Percentiles rank a stretch among this genome's conserved stretches.
Evolutionary conservation across 2,329 filamentous ascomycete species (phyloP).

Genomic region (Cladosporium austrohemisphaericum): DNA sequence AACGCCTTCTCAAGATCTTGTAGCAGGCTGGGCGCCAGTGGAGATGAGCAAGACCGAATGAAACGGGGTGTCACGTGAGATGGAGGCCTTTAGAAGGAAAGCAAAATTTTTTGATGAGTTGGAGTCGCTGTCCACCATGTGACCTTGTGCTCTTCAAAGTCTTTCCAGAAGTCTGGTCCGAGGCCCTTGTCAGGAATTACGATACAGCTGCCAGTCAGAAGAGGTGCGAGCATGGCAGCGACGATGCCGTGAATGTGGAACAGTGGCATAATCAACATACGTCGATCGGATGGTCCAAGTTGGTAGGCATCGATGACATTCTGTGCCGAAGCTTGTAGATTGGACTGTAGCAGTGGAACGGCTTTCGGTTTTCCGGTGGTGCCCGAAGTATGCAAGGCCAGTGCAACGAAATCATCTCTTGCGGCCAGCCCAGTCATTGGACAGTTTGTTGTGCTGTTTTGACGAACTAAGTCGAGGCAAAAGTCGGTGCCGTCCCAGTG

Average conservation of each 20-base stretch:
- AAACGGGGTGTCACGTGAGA: constrained; percentile 25
- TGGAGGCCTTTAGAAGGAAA: constrained; percentile 57
- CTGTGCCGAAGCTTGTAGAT: not conserved
- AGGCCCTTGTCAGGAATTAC: constrained; percentile 77
- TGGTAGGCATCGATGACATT: not conserved
- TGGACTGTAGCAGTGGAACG: not conserved
- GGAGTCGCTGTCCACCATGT: constrained; percentile 93
- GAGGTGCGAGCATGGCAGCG: constrained; percentile 59
- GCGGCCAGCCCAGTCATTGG: not conserved
- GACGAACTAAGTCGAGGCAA: not conserved
- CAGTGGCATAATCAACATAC: not conserved
- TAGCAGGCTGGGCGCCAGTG: not conserved
- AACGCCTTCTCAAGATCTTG: constrained; percentile 57
- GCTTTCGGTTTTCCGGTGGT: not conserved
- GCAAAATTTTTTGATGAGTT: constrained; percentile 83
- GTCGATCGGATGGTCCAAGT: not conserved
- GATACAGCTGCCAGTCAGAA: constrained; percentile 75
- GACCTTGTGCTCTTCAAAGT: constrained; percentile 68
- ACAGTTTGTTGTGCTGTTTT: not conserved
- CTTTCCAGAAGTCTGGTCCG: constrained; percentile 74
- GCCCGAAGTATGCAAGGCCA: constrained; percentile 34
- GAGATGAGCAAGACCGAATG: constrained; percentile 3
- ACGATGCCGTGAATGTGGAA: constrained; percentile 2
- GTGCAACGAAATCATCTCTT: constrained; percentile 44
- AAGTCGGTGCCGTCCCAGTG: not conserved